Evolutionary conservation across 2,329 filamentous ascomycete genomes (phyloP).

Genomic region (Fusarium domesticum): DNA sequence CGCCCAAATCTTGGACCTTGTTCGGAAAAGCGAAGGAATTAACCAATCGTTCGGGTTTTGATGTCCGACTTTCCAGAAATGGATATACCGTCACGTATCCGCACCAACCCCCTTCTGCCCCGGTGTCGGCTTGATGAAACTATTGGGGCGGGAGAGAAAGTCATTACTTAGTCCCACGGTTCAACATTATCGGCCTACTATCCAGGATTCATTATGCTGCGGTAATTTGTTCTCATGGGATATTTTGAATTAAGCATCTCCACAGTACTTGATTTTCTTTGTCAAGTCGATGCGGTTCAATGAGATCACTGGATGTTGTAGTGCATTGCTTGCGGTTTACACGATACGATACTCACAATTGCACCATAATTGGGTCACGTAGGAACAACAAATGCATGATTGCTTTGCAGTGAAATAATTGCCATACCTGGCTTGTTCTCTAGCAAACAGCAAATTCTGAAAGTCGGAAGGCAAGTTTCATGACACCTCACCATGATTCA

Average conservation of each 20-base stretch:
- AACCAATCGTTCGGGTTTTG: conserved; percentile 20
- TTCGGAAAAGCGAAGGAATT: conserved; percentile 4
- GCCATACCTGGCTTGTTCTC: neutral
- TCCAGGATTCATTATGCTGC: conserved; percentile 11
- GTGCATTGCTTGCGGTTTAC: too few species aligned
- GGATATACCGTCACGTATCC: conserved; percentile 13
- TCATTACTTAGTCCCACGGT: conserved; percentile 6
- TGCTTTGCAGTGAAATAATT: neutral
- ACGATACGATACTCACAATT: too few species aligned
- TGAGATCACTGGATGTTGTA: conserved; percentile 5
- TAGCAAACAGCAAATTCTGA: too few species aligned
- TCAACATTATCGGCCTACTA: conserved; percentile 10
- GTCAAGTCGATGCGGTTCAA: conserved; percentile 12
- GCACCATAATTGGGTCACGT: conserved; percentile 6
- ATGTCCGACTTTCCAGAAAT: conserved; percentile 20
- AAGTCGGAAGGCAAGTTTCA: too few species aligned
- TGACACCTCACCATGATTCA: neutral
- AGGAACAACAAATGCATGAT: conserved; percentile 1
- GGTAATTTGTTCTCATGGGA: conserved; percentile 21
- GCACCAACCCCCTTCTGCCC: conserved; percentile 22
- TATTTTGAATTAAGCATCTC: conserved; percentile 9
- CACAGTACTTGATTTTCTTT: conserved; percentile 11
- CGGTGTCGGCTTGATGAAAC: conserved; percentile 27
- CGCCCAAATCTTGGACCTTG: conserved; percentile 1
- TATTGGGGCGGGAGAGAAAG: conserved; percentile 26